Evolutionary conservation across 495 filamentous ascomycete species (phyloP), one percentile per base, ranked within the genome.

Genomic region (Penicillium ucsense): DNA sequence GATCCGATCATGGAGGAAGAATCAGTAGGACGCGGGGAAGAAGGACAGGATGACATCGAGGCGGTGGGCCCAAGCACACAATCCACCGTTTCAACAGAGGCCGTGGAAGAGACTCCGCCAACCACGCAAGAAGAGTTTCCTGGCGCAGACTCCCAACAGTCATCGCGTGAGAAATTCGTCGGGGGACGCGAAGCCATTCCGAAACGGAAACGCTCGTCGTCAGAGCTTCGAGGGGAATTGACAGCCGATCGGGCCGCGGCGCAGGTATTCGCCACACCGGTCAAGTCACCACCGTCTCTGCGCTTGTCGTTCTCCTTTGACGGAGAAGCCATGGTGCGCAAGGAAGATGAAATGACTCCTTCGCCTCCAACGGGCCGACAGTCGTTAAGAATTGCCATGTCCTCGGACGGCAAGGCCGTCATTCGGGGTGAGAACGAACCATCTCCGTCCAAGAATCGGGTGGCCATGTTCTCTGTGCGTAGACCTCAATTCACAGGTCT

Each of bases 291-390:
- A n/a, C 71, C 71, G 8, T 72, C 71, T 7, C 45, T 74, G 55
- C 61, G 71, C 40, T 49, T 95, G 43, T 89, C 86, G 1, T 66
- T 87, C 49, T 89, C 86, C 12, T 74, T 85, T 41, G 88, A 94
- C 46, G 90, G 90, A 45, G 86, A 86, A 57, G 90, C 89, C 3
- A 82, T 88, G 64, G 72, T 96, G 32, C 73, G 85, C 6, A 78
- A 83, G 38, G 70, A 81, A 51, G 77, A 77, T 43, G 77, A 77
- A 54, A 57, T 72, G 45, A 78, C 80, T 5, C 80, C 81, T n/a
- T 91, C 89, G 1, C 87, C 89, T 7, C 84, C 85, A 3, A 72
- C 72, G 49, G 59, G 66, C 27, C 64, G 67, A n/a, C 68, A 63
- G 46, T 56, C 68, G 1, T 55, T 74, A 36, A 59, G 71, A 9